Evolutionary conservation across 2,329 filamentous ascomycete species (phyloP), one percentile per base, ranked within the genome.

Genomic region (Talaromyces sp.): DNA sequence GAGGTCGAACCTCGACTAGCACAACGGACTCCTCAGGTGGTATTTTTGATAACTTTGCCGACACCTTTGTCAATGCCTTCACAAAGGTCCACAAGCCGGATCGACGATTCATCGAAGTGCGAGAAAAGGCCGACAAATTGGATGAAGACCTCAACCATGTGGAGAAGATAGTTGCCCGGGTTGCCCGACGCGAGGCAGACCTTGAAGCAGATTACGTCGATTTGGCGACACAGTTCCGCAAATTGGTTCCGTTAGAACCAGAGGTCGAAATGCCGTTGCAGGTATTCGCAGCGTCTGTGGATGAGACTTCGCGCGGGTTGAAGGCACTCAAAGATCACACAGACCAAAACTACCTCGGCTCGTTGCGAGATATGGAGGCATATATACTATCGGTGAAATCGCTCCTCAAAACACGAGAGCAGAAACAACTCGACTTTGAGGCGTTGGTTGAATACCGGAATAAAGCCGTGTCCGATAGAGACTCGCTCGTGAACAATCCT

Each of bases 361-460:
- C 90, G 63, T 84, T 99, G 62, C 88, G 93, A 60, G 95, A 99
- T 79, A 97, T 98, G 93, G 91, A 96, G 72, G 90, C 93, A 31
- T 99, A 98, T 79, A 94, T 93, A 69, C 81, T 86, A n/a, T 90
- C 93, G 0, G 83, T 98, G 56, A 96, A 96, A 78, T 85, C 87
- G 27, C 88, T 99, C 5, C 87, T 99, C 68, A 96, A 96, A 77
- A 92, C 92, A 1, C 89, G 95, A 41, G 95, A 99, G 81, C 93
- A 96, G 81, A 99, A 99, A 76, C 95, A 99, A 77, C 89, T 99
- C 65, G 95, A 99, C 80, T 97, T 94, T 73, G 95, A 99, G 80
- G 93, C 92, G 69, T 85, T 99, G 39, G 96, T 93, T 33, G 94
- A 98, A 75, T 98, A 98, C 78, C 90, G 97, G 62, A 91, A 91